These are phyloP conservation scores for Xanthoconium purpureum DNA, from an alignment of 768 basidiomycete genomes.

Conservation along the genomic window DNA sequence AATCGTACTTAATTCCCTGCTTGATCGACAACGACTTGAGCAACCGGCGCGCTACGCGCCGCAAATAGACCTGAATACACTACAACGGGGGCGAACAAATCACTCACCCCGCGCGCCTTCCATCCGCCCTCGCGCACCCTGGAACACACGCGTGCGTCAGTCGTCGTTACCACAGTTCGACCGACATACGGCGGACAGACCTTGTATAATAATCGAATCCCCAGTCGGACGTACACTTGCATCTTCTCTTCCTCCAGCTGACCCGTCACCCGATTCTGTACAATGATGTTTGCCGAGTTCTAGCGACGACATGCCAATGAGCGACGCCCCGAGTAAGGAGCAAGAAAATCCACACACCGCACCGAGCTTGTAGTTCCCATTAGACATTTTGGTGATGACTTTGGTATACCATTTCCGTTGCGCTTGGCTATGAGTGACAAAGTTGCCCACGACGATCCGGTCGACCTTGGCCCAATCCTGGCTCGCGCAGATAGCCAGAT, in stretches of 20 bases:
- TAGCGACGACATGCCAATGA: conserved; percentile 26
- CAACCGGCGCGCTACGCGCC: conserved; percentile 62
- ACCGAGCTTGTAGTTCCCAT: conserved; percentile 85
- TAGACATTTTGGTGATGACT: conserved; percentile 80
- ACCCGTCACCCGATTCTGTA: conserved; percentile 90
- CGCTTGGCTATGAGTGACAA: conserved; percentile 90
- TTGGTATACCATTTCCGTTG: conserved; percentile 97
- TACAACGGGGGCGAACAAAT: not conserved
- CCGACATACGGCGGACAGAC: conserved; percentile 29
- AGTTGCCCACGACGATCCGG: conserved; percentile 88
- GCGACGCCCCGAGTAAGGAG: not conserved
- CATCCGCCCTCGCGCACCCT: conserved; percentile 86
- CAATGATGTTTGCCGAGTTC: conserved; percentile 98
- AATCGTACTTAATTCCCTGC: conserved; percentile 91
- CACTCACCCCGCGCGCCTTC: conserved; percentile 78
- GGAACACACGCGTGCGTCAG: not conserved
- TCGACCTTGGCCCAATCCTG: conserved; percentile 91
- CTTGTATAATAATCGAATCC: conserved; percentile 91
- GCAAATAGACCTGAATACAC: conserved; percentile 4
- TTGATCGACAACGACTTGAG: conserved; percentile 90
- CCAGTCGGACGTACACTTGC: conserved; percentile 89
- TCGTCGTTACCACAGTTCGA: not conserved
- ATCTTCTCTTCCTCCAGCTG: conserved; percentile 98
- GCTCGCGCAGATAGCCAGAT: conserved; percentile 93
- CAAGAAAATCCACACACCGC: conserved; percentile 51